phyloP scores from a whole-genome alignment of 2,329 filamentous ascomycete species.

The Penicillium freii region DNA sequence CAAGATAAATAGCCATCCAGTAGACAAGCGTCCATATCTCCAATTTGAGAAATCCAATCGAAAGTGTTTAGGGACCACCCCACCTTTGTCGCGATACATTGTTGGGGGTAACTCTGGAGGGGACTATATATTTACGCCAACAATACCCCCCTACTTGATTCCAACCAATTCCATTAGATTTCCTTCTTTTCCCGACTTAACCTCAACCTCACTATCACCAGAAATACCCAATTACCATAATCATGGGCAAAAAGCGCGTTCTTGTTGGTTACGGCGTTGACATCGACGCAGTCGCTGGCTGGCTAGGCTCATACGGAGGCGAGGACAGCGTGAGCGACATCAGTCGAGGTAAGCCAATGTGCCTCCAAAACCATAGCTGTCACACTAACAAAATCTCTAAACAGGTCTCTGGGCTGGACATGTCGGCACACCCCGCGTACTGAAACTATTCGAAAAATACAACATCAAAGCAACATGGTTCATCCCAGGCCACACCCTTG shows the following conservation, averaged over 20 bases:
- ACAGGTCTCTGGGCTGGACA: constrained; percentile 65
- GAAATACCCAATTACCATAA: neutral
- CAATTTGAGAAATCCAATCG: too few relatives aligned
- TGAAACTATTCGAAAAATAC: constrained; percentile 71
- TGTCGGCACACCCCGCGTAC: constrained; percentile 61
- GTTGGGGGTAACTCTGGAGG: neutral
- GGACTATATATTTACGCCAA: neutral
- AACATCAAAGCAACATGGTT: constrained; percentile 68
- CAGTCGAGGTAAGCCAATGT: constrained; percentile 25
- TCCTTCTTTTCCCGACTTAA: neutral
- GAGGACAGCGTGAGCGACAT: constrained; percentile 35
- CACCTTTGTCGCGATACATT: neutral
- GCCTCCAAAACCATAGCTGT: neutral
- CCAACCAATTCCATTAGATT: neutral
- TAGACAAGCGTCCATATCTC: neutral
- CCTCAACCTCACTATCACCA: neutral
- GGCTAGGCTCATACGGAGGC: constrained; percentile 35
- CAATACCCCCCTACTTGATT: neutral
- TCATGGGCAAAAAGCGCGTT: constrained; percentile 20
- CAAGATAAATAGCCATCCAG: neutral
- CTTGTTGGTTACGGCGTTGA: constrained; percentile 34
- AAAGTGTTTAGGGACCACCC: neutral
- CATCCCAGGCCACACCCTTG: constrained; percentile 62
- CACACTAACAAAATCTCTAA: neutral
- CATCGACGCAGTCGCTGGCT: constrained; percentile 35